Conservation (phyloP, 305 asterid genomes). For the Fraxinus nigra region DNA sequence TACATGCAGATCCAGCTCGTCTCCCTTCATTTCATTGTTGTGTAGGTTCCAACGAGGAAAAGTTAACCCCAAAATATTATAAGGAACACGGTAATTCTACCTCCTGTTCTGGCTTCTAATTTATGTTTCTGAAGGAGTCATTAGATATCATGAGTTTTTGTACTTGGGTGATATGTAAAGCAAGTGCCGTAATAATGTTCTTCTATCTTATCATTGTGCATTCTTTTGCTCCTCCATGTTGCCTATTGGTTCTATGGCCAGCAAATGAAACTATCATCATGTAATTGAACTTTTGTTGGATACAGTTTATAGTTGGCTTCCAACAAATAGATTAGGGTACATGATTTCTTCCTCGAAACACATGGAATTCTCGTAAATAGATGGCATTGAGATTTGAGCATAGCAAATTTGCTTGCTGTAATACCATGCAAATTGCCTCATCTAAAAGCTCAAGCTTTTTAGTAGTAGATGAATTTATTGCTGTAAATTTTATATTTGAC, state of each 20-base stretch:
- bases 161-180: neutral
- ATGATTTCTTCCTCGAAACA: neutral
- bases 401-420: neutral
- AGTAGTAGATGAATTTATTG: neutral
- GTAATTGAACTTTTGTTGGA: neutral
- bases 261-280: neutral
- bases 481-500: neutral
- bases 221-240: neutral
- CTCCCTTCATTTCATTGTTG: constrained; percentile 82
- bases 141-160: neutral
- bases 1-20: constrained; percentile 64
- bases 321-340: neutral
- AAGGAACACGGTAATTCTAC: constrained; percentile 62
- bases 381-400: neutral
- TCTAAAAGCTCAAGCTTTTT: neutral
- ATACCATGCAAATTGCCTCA: neutral
- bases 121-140: neutral
- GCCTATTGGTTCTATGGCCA: neutral
- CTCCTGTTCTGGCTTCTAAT: neutral
- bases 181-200: neutral
- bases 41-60: constrained; percentile 76
- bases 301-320: neutral
- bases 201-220: neutral
- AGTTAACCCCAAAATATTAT: constrained; percentile 66
- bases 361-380: neutral